A percentile compares a stretch with the other conserved stretches of the same genome.
phyloP scores from a whole-genome alignment of 192 early-diverging fungal species.

The Geranomyces michiganensis region DNA sequence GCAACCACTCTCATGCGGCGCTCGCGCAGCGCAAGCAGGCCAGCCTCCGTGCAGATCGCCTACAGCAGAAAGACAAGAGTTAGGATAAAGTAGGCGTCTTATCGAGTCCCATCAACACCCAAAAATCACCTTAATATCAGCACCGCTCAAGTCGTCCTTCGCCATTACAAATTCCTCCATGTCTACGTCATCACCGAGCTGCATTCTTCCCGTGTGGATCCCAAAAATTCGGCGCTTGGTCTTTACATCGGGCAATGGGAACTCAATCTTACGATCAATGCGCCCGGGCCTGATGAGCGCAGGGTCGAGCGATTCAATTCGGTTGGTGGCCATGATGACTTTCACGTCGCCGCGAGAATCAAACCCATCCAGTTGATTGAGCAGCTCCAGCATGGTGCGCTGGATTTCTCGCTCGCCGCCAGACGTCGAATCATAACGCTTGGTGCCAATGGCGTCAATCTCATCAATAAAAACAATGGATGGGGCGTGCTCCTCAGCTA shows the following conservation, averaged over 20 bases:
- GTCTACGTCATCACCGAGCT: conserved; percentile 92
- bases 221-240: conserved; percentile 97
- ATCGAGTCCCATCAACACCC: no score
- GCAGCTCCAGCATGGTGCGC: conserved; percentile 94
- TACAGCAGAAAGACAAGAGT: conserved; percentile 19
- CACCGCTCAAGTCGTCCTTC: conserved; percentile 98
- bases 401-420: conserved; percentile 97
- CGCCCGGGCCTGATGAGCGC: conserved; percentile 96
- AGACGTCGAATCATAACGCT: conserved; percentile 92
- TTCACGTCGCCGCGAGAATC: conserved; percentile 95
- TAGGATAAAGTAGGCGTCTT: background rate
- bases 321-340: conserved; percentile 99
- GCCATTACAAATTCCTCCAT: conserved; percentile 99
- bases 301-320: conserved; percentile 95
- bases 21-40: conserved; percentile 94
- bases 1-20: conserved; percentile 97
- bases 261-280: conserved; percentile 99
- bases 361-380: conserved; percentile 98
- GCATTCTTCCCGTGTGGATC: conserved; percentile 95
- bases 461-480: conserved; percentile 99
- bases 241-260: conserved; percentile 95
- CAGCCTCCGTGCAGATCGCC: conserved; percentile 99
- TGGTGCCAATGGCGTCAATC: conserved; percentile 97
- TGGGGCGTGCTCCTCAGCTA: conserved; percentile 94
- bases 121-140: conserved; percentile 85